A percentile compares a stretch with the other conserved stretches of the same genome.
Evolutionary conservation across 1,284 basidiomycete species (phyloP).

Genomic region (Leccinum subspadiceum): DNA sequence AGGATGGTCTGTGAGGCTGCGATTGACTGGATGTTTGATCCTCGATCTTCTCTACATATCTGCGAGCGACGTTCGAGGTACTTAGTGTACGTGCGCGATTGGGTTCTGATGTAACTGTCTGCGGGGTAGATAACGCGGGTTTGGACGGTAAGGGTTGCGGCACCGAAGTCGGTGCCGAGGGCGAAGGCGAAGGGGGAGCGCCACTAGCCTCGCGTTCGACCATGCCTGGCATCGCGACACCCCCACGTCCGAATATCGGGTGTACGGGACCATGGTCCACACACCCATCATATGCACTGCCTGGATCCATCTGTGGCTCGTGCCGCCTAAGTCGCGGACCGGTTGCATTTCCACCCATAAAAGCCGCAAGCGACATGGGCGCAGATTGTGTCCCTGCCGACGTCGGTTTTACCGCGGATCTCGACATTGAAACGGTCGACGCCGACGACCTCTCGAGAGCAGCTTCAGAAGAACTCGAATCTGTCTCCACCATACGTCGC

Average conservation of each 20-base stretch:
- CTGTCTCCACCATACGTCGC: slow-evolving; percentile 4
- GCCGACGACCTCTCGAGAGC: slow-evolving; percentile 6
- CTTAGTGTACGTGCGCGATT: slow-evolving; percentile 35
- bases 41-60: slow-evolving; percentile 39
- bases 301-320: slow-evolving; percentile 66
- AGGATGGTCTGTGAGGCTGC: slow-evolving; percentile 15
- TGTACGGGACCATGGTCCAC: slow-evolving; percentile 52
- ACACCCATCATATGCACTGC: slow-evolving; percentile 66
- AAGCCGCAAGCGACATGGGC: slow-evolving; percentile 65
- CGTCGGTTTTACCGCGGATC: slow-evolving; percentile 14
- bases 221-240: slow-evolving; percentile 73
- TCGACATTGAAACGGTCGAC: slow-evolving; percentile 14
- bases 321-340: slow-evolving; percentile 67
- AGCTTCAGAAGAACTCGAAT: slow-evolving; percentile 7
- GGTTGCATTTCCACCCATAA: slow-evolving; percentile 69
- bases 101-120: slow-evolving; percentile 8
- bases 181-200: slow-evolving; percentile 24
- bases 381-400: slow-evolving; percentile 12
- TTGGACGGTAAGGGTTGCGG: slow-evolving; percentile 4
- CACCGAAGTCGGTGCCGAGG: slow-evolving; percentile 26
- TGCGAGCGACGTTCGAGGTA: slow-evolving; percentile 35
- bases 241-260: slow-evolving; percentile 70
- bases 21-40: slow-evolving; percentile 19
- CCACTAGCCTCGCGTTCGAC: slow-evolving; percentile 9
- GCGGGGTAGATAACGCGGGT: slow-evolving; percentile 1